phyloP scores from a whole-genome alignment of 73 alveolate species.

The Breviolum minutum region DNA sequence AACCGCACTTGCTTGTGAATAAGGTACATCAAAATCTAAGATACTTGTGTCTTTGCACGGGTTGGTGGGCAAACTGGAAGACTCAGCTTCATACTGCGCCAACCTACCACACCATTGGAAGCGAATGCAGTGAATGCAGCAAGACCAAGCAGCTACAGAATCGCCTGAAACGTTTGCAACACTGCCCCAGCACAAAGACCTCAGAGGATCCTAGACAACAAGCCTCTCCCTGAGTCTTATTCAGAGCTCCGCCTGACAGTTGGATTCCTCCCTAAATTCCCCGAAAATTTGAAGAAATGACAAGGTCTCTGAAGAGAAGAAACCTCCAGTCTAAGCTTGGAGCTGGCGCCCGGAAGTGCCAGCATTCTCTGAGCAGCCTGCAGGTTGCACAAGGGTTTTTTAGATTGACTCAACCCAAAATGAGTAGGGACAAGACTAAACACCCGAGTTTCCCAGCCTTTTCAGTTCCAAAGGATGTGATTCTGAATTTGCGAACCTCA shows the following conservation, averaged over 20 bases:
- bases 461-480: constrained; percentile 69
- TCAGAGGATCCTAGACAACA: neutral
- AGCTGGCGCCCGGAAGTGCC: constrained; percentile 80
- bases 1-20: too few relatives aligned
- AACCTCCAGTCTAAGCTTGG: neutral
- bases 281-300: neutral
- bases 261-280: too few relatives aligned
- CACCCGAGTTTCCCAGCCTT: neutral
- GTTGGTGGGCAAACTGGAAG: neutral
- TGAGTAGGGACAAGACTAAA: neutral
- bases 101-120: neutral
- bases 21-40: neutral
- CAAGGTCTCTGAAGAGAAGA: neutral
- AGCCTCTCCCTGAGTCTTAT: too few relatives aligned
- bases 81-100: neutral
- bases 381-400: neutral
- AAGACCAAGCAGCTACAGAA: neutral
- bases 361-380: constrained; percentile 78
- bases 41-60: neutral
- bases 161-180: constrained; percentile 25
- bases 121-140: neutral
- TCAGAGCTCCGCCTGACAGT: too few relatives aligned
- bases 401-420: neutral
- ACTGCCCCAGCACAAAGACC: constrained; percentile 25
- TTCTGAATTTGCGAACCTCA: constrained; percentile 66